Percentiles rank a stretch among this genome's conserved stretches.
Conservation (phyloP, 352 stramenopile species). For the Phytophthora ramorum region DNA sequence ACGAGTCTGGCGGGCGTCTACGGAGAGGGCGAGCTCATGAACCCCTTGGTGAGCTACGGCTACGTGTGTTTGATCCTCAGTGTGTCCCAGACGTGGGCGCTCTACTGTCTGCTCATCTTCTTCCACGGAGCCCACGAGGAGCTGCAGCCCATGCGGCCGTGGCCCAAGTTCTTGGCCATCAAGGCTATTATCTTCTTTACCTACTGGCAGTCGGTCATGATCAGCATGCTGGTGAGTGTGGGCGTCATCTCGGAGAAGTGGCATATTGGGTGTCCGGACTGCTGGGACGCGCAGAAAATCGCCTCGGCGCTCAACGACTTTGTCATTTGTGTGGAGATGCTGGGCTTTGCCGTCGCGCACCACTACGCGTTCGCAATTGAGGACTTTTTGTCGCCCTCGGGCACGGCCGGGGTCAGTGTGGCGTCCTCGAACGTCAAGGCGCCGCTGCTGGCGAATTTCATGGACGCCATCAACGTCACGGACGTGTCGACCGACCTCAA, state of each 20-base stretch:
- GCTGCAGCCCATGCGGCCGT: slow-evolving; percentile 87
- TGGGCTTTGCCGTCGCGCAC: slow-evolving; percentile 92
- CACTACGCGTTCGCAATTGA: slow-evolving; percentile 94
- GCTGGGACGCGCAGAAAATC: slow-evolving; percentile 87
- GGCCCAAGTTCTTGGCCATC: slow-evolving; percentile 95
- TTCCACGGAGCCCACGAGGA: slow-evolving; percentile 93
- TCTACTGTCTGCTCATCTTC: slow-evolving; percentile 95
- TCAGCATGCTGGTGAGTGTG: slow-evolving; percentile 88
- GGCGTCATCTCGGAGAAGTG: slow-evolving; percentile 88
- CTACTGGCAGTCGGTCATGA: slow-evolving; percentile 94
- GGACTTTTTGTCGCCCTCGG: slow-evolving; percentile 76
- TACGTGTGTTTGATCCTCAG: slow-evolving; percentile 94
- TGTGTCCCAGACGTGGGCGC: slow-evolving; percentile 91
- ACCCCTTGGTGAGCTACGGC: slow-evolving; percentile 80
- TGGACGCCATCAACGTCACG: slow-evolving; percentile 91
- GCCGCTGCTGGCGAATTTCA: slow-evolving; percentile 87
- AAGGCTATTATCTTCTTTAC: slow-evolving; percentile 97
- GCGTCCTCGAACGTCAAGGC: slow-evolving; percentile 85
- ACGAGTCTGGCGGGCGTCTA: slow-evolving; percentile 89
- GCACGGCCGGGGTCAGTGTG: slow-evolving; percentile 35
- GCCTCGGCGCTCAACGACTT: slow-evolving; percentile 93
- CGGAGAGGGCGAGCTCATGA: slow-evolving; percentile 89
- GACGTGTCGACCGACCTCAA: slow-evolving; percentile 87
- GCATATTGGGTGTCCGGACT: slow-evolving; percentile 85
- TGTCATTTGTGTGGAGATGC: slow-evolving; percentile 96